These are phyloP conservation scores for Microcera coccophila DNA, from an alignment of 2,329 filamentous ascomycete species.

Conservation along the genomic window DNA sequence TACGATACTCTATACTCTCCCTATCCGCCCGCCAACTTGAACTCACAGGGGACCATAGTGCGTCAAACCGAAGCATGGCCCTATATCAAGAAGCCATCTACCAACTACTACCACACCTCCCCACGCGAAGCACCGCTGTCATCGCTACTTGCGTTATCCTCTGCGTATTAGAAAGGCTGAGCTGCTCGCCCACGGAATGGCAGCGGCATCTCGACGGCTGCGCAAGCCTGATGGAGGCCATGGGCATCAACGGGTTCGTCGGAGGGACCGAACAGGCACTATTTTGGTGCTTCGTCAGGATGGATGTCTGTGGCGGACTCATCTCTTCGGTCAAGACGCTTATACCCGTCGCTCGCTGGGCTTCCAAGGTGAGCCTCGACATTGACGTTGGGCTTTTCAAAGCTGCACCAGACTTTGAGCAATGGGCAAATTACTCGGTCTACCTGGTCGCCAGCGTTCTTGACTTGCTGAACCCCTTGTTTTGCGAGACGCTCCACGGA, in stretches of 20 bases:
- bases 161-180: slow-evolving; percentile 53
- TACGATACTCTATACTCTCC: slow-evolving; percentile 48
- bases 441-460: slow-evolving; percentile 45
- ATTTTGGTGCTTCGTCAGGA: slow-evolving; percentile 53
- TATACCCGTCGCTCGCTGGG: slow-evolving; percentile 46
- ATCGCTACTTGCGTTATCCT: slow-evolving; percentile 52
- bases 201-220: slow-evolving; percentile 50
- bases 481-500: slow-evolving; percentile 12
- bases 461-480: slow-evolving; percentile 32
- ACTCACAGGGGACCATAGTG: slow-evolving; percentile 33
- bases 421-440: slow-evolving; percentile 50
- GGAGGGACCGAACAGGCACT: slow-evolving; percentile 48
- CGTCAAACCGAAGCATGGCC: slow-evolving; percentile 40
- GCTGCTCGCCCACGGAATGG: slow-evolving; percentile 46
- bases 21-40: slow-evolving; percentile 51
- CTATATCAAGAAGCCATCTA: slow-evolving; percentile 52
- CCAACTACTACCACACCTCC: slow-evolving; percentile 44
- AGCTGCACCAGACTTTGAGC: slow-evolving; percentile 35
- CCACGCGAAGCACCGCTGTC: slow-evolving; percentile 45
- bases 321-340: slow-evolving; percentile 50
- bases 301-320: slow-evolving; percentile 52
- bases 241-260: slow-evolving; percentile 48
- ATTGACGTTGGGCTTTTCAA: slow-evolving; percentile 35
- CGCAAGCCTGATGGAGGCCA: slow-evolving; percentile 46
- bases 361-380: slow-evolving; percentile 30